Evolutionary conservation across 805 yeast genomes (phyloP).

Genomic region (Starmerella sp.): DNA sequence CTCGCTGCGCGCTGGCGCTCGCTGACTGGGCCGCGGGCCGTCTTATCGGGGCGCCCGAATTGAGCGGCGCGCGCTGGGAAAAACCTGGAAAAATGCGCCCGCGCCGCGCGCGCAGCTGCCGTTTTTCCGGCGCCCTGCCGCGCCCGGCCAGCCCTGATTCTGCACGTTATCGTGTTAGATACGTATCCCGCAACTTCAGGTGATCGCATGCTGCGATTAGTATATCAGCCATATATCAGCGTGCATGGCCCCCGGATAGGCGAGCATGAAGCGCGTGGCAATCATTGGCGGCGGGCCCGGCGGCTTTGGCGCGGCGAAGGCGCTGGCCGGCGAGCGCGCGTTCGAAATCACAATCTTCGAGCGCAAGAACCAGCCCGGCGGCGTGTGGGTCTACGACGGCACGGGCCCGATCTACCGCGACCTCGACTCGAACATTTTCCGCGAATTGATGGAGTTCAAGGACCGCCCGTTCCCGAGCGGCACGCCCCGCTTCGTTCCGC

Average conservation of each 20-base stretch:
- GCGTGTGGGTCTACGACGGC: conserved; percentile 60
- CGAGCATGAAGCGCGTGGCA: conserved; percentile 35
- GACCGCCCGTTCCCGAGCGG: conserved; percentile 39
- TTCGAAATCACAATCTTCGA: conserved; percentile 51
- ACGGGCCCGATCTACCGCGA: conserved; percentile 47
- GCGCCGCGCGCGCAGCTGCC: too few species aligned
- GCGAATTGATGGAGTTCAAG: conserved; percentile 54
- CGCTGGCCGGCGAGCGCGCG: conserved; percentile 40
- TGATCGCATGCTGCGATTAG: not conserved
- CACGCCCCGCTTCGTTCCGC: conserved; percentile 45
- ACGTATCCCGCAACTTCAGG: conserved; percentile 4
- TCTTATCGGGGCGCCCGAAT: too few species aligned
- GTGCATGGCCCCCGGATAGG: not conserved
- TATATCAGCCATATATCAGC: not conserved
- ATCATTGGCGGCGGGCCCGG: conserved; percentile 72
- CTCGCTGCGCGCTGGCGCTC: too few species aligned
- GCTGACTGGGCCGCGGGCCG: too few species aligned
- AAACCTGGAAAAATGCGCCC: too few species aligned
- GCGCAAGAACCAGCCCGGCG: conserved; percentile 51
- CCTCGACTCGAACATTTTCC: conserved; percentile 61
- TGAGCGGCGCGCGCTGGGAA: too few species aligned
- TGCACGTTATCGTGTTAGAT: not conserved
- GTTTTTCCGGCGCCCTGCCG: not conserved
- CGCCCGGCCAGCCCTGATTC: not conserved
- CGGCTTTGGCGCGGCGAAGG: conserved; percentile 56